Conservation (phyloP, 805 yeast genomes). For the Candida insectorum region DNA sequence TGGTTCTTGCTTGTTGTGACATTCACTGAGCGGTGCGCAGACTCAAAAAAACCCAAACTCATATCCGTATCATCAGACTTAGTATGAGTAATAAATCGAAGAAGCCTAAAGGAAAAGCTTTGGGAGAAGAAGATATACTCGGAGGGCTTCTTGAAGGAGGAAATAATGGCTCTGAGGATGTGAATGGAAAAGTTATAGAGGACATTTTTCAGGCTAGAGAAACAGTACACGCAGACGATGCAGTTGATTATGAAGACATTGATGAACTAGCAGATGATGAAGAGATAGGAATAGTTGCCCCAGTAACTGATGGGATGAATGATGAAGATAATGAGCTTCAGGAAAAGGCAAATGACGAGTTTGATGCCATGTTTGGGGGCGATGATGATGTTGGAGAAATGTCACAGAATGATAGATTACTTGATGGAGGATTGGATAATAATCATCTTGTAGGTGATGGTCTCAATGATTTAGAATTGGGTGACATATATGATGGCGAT, state of each 20-base stretch:
- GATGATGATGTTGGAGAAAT: slow-evolving; percentile 17
- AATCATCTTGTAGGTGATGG: slow-evolving; percentile 19
- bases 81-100: background rate
- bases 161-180: slow-evolving; percentile 10
- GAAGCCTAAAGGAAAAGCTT: no score
- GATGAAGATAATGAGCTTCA: slow-evolving; percentile 20
- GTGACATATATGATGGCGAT: slow-evolving; percentile 19
- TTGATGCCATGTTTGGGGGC: slow-evolving; percentile 37
- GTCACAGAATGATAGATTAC: slow-evolving; percentile 7
- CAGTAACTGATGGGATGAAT: slow-evolving; percentile 18
- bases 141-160: no score
- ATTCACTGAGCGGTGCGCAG: no score
- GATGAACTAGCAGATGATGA: slow-evolving; percentile 89
- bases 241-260: slow-evolving; percentile 90
- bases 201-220: slow-evolving; percentile 32
- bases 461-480: slow-evolving; percentile 19
- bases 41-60: no score
- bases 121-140: no score
- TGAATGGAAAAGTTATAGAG: slow-evolving; percentile 30
- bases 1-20: no score
- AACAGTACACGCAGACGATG: slow-evolving; percentile 82
- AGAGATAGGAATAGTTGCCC: slow-evolving; percentile 37
- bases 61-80: no score
- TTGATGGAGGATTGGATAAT: slow-evolving; percentile 9
- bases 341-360: slow-evolving; percentile 34